phyloP scores from a whole-genome alignment of 2,329 filamentous ascomycete species.

The Aspergillus pseudotamarii region DNA sequence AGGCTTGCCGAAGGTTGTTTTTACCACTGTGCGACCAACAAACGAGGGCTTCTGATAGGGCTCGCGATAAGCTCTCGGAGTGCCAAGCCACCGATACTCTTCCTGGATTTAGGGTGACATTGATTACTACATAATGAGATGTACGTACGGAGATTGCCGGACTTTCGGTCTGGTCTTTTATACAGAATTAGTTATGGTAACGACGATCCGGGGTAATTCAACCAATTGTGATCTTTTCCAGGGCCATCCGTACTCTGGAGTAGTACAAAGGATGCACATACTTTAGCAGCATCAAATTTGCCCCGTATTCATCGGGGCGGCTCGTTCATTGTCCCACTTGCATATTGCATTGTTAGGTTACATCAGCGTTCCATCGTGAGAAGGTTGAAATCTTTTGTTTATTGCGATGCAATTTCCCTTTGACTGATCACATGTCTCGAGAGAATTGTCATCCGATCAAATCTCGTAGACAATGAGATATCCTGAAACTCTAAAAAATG shows the following conservation, averaged over 20 bases:
- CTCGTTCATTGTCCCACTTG: background rate
- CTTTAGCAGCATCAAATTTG: background rate
- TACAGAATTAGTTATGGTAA: background rate
- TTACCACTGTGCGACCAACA: background rate
- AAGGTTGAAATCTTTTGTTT: background rate
- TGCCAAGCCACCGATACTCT: background rate
- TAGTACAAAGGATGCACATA: background rate
- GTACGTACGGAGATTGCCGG: background rate
- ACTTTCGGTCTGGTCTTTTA: background rate
- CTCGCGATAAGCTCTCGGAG: background rate
- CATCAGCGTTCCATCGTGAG: background rate
- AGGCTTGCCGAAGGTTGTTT: background rate
- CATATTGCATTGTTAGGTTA: background rate
- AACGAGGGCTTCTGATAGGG: background rate
- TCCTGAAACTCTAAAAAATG: background rate
- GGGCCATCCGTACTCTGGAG: background rate
- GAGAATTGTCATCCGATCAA: background rate
- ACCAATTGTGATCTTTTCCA: background rate
- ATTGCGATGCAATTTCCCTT: background rate
- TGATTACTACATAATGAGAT: background rate
- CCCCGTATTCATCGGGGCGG: background rate
- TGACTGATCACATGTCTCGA: background rate
- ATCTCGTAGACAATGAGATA: background rate
- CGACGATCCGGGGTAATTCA: slow-evolving; percentile 3
- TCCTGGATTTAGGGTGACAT: background rate